Evolutionary conservation across 2,329 filamentous ascomycete species (phyloP).

Genomic region (Boeremia lycopersici): DNA sequence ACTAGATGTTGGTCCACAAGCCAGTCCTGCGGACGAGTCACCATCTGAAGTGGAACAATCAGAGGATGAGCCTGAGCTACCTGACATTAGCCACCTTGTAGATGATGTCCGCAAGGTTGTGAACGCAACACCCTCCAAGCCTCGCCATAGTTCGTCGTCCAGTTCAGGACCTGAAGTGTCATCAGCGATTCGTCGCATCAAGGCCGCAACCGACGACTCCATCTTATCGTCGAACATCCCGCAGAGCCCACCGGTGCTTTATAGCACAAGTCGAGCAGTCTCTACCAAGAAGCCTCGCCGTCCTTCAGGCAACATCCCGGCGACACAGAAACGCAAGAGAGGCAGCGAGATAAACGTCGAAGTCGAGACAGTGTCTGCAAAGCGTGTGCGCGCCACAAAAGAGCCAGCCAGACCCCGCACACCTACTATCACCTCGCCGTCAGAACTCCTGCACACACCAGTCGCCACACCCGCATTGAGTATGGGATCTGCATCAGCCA

Average conservation of each 20-base stretch:
- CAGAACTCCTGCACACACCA: not conserved
- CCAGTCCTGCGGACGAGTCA: not conserved
- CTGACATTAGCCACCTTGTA: not conserved
- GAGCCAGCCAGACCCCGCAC: not conserved
- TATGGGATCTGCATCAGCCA: not conserved
- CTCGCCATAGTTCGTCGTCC: not conserved
- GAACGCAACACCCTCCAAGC: conserved; percentile 19
- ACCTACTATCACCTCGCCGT: not conserved
- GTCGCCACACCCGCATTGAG: not conserved
- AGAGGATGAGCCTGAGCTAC: too few species aligned
- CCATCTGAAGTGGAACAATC: not conserved
- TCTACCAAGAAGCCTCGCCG: not conserved
- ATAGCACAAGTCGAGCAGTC: not conserved
- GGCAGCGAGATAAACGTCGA: not conserved
- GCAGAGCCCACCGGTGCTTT: not conserved
- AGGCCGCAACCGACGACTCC: not conserved
- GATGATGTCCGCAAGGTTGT: conserved; percentile 9
- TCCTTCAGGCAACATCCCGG: not conserved
- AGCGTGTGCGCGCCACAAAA: not conserved
- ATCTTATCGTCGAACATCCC: not conserved
- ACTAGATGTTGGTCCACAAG: conserved; percentile 1
- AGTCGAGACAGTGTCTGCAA: not conserved
- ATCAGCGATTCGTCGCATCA: not conserved
- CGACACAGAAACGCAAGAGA: conserved; percentile 1
- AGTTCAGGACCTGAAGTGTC: not conserved